Conservation (phyloP, 768 basidiomycete genomes). For the Pisolithus tinctorius region DNA sequence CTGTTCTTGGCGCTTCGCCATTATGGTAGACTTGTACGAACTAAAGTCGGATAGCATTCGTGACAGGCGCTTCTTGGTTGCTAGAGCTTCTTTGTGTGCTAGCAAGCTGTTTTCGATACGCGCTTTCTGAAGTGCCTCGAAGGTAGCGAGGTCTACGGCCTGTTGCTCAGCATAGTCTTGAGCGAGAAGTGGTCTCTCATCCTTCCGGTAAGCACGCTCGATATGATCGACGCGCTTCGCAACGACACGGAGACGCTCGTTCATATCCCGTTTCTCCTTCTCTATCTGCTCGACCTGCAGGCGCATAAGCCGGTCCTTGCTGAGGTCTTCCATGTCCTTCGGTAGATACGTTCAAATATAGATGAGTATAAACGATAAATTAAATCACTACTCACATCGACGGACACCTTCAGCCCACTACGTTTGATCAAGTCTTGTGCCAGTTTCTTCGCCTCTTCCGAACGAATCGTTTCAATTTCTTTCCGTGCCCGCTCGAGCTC, state of each 20-base stretch:
- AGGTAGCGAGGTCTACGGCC: constrained; percentile 61
- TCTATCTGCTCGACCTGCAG: constrained; percentile 94
- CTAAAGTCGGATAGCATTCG: constrained; percentile 71
- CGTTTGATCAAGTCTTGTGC: constrained; percentile 78
- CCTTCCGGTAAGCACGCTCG: constrained; percentile 92
- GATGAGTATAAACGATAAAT: constrained; percentile 3
- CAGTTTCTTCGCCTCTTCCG: constrained; percentile 80
- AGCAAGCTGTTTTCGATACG: constrained; percentile 49
- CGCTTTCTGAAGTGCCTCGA: constrained; percentile 51
- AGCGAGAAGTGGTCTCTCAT: constrained; percentile 78
- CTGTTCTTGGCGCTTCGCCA: constrained; percentile 56
- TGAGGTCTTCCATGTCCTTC: constrained; percentile 76
- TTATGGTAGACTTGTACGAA: constrained; percentile 43
- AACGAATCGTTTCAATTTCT: constrained; percentile 54
- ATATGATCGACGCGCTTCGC: constrained; percentile 90
- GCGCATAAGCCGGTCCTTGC: constrained; percentile 79
- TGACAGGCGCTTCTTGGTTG: constrained; percentile 66
- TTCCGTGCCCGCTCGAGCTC: constrained; percentile 75
- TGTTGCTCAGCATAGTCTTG: constrained; percentile 88
- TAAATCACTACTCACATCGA: constrained; percentile 46
- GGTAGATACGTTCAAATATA: background rate
- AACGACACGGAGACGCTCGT: constrained; percentile 73
- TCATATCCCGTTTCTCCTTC: constrained; percentile 89
- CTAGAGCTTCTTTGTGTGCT: constrained; percentile 60
- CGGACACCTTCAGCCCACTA: constrained; percentile 65